These are phyloP conservation scores for Xenosphaeropsis pyriputrescens DNA, from an alignment of 2,329 filamentous ascomycete genomes.

Conservation along the genomic window DNA sequence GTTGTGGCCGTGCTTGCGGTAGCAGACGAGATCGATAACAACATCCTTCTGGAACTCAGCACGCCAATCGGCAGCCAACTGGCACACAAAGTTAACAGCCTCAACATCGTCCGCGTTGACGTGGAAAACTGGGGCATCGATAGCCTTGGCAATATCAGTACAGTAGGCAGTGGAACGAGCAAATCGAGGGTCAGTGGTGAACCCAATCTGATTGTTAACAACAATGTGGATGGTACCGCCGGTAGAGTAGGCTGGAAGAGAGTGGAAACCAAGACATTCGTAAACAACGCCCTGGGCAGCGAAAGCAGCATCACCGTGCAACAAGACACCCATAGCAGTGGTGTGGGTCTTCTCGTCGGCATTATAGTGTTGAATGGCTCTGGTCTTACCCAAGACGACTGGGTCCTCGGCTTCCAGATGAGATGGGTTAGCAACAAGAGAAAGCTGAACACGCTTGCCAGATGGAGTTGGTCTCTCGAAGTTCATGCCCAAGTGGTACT, in stretches of 20 bases:
- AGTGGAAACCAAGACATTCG: constrained; percentile 95
- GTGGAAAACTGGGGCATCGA: constrained; percentile 97
- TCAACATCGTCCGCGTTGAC: constrained; percentile 98
- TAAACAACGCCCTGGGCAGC: constrained; percentile 95
- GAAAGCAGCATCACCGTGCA: constrained; percentile 96
- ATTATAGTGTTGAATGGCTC: constrained; percentile 98
- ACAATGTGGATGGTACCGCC: constrained; percentile 94
- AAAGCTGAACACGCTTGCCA: constrained; percentile 97
- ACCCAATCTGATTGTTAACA: constrained; percentile 99
- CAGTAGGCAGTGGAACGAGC: constrained; percentile 96
- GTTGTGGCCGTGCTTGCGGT: constrained; percentile 98
- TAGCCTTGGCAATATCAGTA: constrained; percentile 97
- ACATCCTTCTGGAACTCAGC: constrained; percentile 98
- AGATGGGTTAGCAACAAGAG: constrained; percentile 93
- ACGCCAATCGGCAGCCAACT: constrained; percentile 93
- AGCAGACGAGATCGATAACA: constrained; percentile 96
- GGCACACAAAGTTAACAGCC: constrained; percentile 95
- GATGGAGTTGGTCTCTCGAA: constrained; percentile 97
- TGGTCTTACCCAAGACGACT: constrained; percentile 92
- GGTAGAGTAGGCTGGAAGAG: constrained; percentile 88
- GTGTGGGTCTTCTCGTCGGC: constrained; percentile 81
- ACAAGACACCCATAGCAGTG: constrained; percentile 86
- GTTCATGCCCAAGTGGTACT: constrained; percentile 99
- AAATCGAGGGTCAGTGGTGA: constrained; percentile 96
- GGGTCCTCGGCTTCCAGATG: constrained; percentile 97